Conservation (phyloP, 73 alveolate species). For the Paramecium pentaurelia region DNA sequence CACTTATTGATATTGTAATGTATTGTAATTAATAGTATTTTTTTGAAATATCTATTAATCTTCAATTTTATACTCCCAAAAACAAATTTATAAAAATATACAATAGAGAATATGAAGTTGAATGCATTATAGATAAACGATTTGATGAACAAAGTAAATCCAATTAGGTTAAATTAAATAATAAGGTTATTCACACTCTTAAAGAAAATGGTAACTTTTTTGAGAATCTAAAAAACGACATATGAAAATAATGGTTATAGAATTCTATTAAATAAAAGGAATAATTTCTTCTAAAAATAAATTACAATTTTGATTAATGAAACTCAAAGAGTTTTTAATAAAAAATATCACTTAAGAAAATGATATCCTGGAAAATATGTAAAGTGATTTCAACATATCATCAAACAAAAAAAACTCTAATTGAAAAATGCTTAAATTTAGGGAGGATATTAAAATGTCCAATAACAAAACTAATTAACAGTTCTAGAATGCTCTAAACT, state of each 20-base stretch:
- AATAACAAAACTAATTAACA: not conserved
- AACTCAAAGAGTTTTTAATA: not conserved
- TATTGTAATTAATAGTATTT: not conserved
- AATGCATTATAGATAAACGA: not conserved
- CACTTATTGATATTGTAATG: too few species aligned
- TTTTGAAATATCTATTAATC: not conserved
- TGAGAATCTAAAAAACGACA: not conserved
- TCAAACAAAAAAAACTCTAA: not conserved
- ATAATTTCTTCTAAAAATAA: not conserved
- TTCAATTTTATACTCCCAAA: not conserved
- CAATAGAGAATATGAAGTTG: not conserved
- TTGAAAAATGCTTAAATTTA: not conserved
- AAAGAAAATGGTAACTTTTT: not conserved
- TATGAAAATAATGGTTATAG: not conserved
- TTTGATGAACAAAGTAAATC: not conserved
- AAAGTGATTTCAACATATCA: not conserved
- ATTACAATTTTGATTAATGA: not conserved
- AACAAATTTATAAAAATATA: not conserved
- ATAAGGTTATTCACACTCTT: not conserved
- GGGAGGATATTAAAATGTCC: not conserved
- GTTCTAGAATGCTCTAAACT: not conserved
- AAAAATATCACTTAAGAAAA: not conserved
- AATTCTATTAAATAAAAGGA: not conserved
- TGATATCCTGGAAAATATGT: not conserved
- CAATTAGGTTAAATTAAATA: not conserved